phyloP scores from a whole-genome alignment of 1,284 basidiomycete genomes.

The Ceratobasidium sp. region DNA sequence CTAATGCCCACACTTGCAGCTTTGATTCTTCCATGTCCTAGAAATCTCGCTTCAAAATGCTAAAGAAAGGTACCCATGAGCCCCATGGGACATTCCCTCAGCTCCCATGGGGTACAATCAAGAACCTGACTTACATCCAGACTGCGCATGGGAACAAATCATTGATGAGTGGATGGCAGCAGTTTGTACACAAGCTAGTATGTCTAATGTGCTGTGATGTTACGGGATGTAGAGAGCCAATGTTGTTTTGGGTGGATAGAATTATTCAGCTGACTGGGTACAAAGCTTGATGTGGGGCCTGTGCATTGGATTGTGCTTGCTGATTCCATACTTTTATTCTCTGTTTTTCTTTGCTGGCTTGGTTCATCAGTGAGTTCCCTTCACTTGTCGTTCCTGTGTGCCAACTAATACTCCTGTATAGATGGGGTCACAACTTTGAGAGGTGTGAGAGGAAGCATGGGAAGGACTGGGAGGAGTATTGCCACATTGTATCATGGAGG shows the following conservation, averaged over 20 bases:
- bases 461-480: constrained; percentile 94
- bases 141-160: constrained; percentile 94
- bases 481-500: constrained; percentile 85
- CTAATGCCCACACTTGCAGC: constrained; percentile 57
- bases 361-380: constrained; percentile 63
- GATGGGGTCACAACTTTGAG: constrained; percentile 91
- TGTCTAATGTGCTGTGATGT: constrained; percentile 51
- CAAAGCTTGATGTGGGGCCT: constrained; percentile 93
- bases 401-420: constrained; percentile 49
- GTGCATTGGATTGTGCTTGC: constrained; percentile 81
- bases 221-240: not conserved
- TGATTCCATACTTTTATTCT: constrained; percentile 96
- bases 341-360: constrained; percentile 93
- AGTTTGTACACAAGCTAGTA: constrained; percentile 87
- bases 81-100: constrained; percentile 95
- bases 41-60: constrained; percentile 98
- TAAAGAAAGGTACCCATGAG: constrained; percentile 87
- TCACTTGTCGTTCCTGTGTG: not conserved
- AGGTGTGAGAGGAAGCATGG: constrained; percentile 90
- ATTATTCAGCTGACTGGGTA: constrained; percentile 88
- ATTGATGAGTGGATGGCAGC: constrained; percentile 90
- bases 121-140: constrained; percentile 92
- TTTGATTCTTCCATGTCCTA: constrained; percentile 97
- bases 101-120: constrained; percentile 84
- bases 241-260: constrained; percentile 58